phyloP scores from a whole-genome alignment of 352 stramenopile genomes.

The Phytopythium mirpurense region DNA sequence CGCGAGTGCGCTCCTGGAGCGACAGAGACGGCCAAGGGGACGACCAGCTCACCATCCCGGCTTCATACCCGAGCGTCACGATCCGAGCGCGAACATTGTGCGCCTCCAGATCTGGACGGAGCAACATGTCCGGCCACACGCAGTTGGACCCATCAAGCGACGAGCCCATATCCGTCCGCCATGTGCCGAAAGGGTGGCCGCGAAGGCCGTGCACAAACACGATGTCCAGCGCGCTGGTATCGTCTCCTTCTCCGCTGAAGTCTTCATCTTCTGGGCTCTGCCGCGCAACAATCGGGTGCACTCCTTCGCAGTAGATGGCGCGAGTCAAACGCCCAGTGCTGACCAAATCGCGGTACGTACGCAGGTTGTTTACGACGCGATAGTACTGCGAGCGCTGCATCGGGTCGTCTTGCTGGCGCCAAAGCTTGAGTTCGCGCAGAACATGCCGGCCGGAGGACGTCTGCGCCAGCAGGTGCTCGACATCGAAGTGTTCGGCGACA shows the following conservation, averaged over 20 bases:
- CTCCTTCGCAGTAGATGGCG: constrained; percentile 69
- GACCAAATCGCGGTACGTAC: constrained; percentile 46
- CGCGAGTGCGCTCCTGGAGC: constrained; percentile 54
- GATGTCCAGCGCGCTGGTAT: constrained; percentile 40
- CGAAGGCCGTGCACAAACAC: constrained; percentile 84
- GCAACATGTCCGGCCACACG: constrained; percentile 74
- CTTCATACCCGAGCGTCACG: constrained; percentile 77
- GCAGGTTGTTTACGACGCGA: constrained; percentile 61
- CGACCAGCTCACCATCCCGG: constrained; percentile 81
- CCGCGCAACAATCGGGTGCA: constrained; percentile 66
- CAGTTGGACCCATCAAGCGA: constrained; percentile 47
- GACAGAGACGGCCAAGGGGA: constrained; percentile 83
- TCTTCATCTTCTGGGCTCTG: neutral
- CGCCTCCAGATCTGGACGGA: constrained; percentile 46
- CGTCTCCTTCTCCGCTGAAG: neutral
- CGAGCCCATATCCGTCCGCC: constrained; percentile 71
- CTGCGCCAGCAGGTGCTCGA: constrained; percentile 40
- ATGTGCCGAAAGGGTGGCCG: constrained; percentile 77
- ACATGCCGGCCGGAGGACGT: constrained; percentile 41
- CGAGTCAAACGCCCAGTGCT: constrained; percentile 20
- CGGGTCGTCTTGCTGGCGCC: constrained; percentile 41
- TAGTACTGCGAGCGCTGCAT: constrained; percentile 75
- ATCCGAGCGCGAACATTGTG: constrained; percentile 43
- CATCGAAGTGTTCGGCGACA: constrained; percentile 45
- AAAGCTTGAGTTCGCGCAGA: constrained; percentile 29